Conservation (phyloP, 768 basidiomycete genomes). For the Phlegmacium glaucopus region DNA sequence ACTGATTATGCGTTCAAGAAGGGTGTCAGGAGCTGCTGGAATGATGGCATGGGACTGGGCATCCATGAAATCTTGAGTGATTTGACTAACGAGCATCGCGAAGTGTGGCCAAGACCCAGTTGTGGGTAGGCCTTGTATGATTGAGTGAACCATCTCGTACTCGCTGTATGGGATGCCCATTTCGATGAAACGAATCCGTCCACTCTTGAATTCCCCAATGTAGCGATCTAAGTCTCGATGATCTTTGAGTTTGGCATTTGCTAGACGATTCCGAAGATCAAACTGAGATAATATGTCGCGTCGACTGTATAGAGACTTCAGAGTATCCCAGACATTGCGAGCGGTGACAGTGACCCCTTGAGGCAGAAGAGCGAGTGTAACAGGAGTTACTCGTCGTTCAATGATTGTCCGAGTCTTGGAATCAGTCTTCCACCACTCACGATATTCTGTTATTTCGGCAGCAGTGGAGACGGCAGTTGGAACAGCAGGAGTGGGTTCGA, state of each 20-base stretch:
- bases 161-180: not conserved
- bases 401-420: too few relatives aligned
- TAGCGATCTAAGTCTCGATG: too few relatives aligned
- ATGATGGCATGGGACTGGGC: not conserved
- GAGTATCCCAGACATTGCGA: too few relatives aligned
- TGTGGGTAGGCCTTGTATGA: not conserved
- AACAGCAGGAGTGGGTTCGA: not conserved
- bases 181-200: not conserved
- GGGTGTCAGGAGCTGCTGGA: not conserved
- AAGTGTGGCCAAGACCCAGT: not conserved
- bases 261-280: too few relatives aligned
- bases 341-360: too few relatives aligned
- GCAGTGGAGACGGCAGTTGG: not conserved
- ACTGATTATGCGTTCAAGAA: not conserved
- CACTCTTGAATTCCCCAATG: too few relatives aligned
- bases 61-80: not conserved
- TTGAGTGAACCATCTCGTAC: not conserved
- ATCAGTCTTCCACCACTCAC: too few relatives aligned
- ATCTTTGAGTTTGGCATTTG: too few relatives aligned
- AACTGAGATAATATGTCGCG: too few relatives aligned
- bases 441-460: not conserved
- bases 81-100: not conserved
- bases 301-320: too few relatives aligned
- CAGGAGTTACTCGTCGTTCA: too few relatives aligned
- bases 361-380: too few relatives aligned